A percentile compares a stretch with the other conserved stretches of the same genome.
Conservation (phyloP, 306 rosid species). For the Ormosia semicastrata region DNA sequence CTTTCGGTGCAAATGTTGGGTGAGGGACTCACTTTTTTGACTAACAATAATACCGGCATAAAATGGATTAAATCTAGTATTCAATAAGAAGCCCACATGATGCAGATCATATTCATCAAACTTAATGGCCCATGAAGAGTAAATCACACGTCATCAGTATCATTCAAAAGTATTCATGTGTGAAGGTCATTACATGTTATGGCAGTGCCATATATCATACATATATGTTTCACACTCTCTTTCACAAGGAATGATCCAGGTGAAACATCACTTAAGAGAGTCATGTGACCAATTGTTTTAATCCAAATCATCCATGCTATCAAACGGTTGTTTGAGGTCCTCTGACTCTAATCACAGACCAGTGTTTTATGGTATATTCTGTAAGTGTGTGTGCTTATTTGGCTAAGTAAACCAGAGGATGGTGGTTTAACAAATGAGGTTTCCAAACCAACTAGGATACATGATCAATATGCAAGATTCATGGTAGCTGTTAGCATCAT, state of each 20-base stretch:
- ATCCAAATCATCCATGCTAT: not conserved
- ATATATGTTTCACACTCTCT: not conserved
- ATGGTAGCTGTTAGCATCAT: constrained; percentile 8
- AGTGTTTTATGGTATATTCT: not conserved
- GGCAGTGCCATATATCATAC: not conserved
- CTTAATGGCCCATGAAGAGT: constrained; percentile 8
- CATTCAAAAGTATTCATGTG: not conserved
- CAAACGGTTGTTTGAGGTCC: not conserved
- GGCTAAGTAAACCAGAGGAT: constrained; percentile 21
- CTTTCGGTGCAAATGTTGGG: too few relatives aligned
- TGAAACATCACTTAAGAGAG: not conserved
- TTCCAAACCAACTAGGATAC: constrained; percentile 5
- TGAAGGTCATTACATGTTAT: not conserved
- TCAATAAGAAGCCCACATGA: not conserved
- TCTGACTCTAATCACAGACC: not conserved
- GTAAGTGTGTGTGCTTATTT: not conserved
- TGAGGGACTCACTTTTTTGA: too few relatives aligned
- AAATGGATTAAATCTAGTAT: not conserved
- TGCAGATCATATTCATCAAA: not conserved
- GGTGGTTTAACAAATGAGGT: not conserved
- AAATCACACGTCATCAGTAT: not conserved
- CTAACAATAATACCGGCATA: too few relatives aligned
- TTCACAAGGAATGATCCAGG: not conserved
- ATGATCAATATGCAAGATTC: constrained; percentile 9
- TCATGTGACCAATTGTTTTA: not conserved